phyloP scores from a whole-genome alignment of 176 grass and related monocot genomes.

The Oryza brachyantha region DNA sequence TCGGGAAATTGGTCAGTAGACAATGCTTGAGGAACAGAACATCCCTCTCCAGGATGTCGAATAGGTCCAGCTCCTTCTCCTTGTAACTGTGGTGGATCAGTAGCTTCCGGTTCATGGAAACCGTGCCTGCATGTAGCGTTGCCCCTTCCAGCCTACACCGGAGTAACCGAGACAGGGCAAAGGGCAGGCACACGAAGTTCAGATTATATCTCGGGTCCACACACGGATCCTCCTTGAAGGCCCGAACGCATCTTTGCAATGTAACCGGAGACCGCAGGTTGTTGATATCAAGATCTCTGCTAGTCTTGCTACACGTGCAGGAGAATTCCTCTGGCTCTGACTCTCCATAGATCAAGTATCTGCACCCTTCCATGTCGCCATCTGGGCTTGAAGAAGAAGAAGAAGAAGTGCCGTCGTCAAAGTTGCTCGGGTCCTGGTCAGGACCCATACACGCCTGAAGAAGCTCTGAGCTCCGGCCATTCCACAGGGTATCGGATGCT shows the following conservation, averaged over 20 bases:
- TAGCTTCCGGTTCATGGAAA: background rate
- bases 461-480: background rate
- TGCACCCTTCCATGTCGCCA: background rate
- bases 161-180: background rate
- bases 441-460: background rate
- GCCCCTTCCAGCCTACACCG: background rate
- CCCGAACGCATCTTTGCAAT: too few species aligned
- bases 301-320: too few species aligned
- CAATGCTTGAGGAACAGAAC: background rate
- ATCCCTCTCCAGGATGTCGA: background rate
- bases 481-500: background rate
- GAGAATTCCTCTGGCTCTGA: too few species aligned
- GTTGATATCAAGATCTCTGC: fast-evolving
- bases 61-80: too few species aligned
- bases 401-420: background rate
- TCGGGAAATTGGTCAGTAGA: background rate
- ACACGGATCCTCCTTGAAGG: too few species aligned
- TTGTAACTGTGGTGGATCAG: background rate
- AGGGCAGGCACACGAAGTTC: background rate
- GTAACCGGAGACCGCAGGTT: too few species aligned
- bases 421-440: background rate
- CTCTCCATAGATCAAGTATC: constrained; percentile 14
- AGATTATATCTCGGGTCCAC: too few species aligned
- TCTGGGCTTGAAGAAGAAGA: too few species aligned
- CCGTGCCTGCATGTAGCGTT: background rate